phyloP scores from a whole-genome alignment of 1,139 yeast species.

The Pichia sp. region DNA sequence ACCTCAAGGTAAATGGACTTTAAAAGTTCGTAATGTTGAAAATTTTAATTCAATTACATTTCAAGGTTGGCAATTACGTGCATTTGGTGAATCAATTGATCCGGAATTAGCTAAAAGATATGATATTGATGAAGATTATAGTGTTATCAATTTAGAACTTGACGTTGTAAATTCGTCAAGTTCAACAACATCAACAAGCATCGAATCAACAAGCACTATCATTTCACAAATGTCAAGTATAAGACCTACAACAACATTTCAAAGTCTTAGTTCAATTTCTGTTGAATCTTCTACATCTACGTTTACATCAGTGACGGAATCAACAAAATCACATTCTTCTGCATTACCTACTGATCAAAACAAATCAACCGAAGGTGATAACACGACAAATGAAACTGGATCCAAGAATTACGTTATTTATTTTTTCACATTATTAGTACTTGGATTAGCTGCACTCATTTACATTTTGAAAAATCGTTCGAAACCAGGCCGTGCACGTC shows the following conservation, averaged over 20 bases:
- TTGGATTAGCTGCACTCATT: slow-evolving; percentile 54
- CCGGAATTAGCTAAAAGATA: slow-evolving; percentile 50
- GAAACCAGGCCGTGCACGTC: slow-evolving; percentile 46
- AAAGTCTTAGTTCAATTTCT: too few relatives aligned
- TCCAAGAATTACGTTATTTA: slow-evolving; percentile 32
- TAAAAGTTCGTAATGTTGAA: slow-evolving; percentile 50
- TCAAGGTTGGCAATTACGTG: slow-evolving; percentile 65
- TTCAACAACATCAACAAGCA: too few relatives aligned
- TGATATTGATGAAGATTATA: slow-evolving; percentile 38
- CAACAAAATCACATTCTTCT: too few relatives aligned
- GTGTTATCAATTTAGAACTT: slow-evolving; percentile 33
- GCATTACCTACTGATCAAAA: too few relatives aligned
- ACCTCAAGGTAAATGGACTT: slow-evolving; percentile 78
- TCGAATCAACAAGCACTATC: too few relatives aligned
- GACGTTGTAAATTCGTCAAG: too few relatives aligned
- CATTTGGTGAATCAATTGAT: slow-evolving; percentile 78
- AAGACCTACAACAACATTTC: too few relatives aligned
- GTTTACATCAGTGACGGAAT: too few relatives aligned
- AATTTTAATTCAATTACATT: slow-evolving; percentile 41
- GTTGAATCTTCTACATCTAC: too few relatives aligned
- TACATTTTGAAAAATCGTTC: slow-evolving; percentile 42
- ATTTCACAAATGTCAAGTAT: too few relatives aligned
- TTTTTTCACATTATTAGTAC: slow-evolving; percentile 50
- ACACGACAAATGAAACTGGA: too few relatives aligned
- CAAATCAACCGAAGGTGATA: too few relatives aligned